Evolutionary conservation across 495 filamentous ascomycete species (phyloP).

Genomic region (Trypethelium eluteriae): DNA sequence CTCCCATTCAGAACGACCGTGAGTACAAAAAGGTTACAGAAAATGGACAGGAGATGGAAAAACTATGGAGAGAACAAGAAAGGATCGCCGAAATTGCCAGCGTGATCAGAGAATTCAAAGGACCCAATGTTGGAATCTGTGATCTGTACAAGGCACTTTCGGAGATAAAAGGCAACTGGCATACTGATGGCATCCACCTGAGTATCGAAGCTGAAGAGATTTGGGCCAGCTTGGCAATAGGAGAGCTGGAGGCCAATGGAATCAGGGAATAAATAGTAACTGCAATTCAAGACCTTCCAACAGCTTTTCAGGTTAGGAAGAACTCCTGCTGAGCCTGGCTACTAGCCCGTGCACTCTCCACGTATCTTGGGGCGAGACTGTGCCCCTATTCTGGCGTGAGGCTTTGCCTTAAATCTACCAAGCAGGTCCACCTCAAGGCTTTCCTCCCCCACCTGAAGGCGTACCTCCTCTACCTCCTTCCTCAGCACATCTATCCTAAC

Average conservation of each 20-base stretch:
- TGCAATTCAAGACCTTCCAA: no score
- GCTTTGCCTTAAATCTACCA: no score
- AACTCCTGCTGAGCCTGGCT: no score
- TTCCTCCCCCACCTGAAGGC: no score
- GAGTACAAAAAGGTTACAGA: not conserved
- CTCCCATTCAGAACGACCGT: not conserved
- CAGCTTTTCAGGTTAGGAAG: no score
- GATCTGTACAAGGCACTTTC: not conserved
- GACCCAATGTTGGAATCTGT: not conserved
- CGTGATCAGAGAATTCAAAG: not conserved
- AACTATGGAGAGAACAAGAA: not conserved
- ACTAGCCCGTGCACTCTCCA: no score
- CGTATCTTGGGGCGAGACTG: no score
- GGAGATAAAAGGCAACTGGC: not conserved
- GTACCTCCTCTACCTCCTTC: no score
- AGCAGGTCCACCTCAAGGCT: no score
- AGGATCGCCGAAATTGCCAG: not conserved
- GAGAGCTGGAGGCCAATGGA: not conserved
- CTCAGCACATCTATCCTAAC: no score
- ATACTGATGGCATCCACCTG: not conserved
- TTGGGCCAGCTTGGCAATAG: not conserved
- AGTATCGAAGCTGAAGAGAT: not conserved
- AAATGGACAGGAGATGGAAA: not conserved
- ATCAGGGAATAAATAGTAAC: not conserved
- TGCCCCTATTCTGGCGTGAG: no score